phyloP scores from a whole-genome alignment of 1,284 basidiomycete species.

The Cerrena zonata region DNA sequence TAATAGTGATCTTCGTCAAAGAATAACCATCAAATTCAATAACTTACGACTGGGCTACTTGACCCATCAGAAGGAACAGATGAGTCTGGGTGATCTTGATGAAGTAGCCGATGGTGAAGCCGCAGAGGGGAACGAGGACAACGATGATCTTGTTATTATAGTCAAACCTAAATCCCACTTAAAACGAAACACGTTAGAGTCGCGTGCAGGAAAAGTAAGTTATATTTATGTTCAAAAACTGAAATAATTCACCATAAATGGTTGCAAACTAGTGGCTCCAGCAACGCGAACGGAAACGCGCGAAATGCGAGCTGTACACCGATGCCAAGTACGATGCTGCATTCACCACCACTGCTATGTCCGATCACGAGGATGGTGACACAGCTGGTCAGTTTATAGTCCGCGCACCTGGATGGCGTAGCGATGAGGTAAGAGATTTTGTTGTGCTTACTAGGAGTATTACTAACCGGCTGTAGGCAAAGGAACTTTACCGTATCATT shows the following conservation, averaged over 20 bases:
- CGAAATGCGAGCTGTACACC: background rate
- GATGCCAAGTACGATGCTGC: background rate
- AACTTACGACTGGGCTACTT: too few species aligned
- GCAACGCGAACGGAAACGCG: background rate
- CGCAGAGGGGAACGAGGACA: background rate
- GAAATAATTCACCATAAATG: background rate
- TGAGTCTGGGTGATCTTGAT: background rate
- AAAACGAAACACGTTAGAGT: background rate
- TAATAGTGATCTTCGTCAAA: background rate
- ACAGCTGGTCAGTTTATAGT: background rate
- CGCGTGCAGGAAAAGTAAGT: background rate
- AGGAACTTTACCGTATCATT: background rate
- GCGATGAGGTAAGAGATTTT: background rate
- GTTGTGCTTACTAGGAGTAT: background rate
- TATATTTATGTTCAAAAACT: background rate
- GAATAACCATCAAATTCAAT: background rate
- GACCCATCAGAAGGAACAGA: too few species aligned
- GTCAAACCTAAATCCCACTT: too few species aligned
- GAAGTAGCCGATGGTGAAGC: background rate
- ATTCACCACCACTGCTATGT: background rate
- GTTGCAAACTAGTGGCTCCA: background rate
- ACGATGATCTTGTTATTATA: background rate
- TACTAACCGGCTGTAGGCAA: background rate
- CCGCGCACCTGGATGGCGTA: background rate
- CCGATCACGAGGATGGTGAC: background rate